phyloP scores from a whole-genome alignment of 1,139 yeast genomes.

The Pichia sp. region DNA sequence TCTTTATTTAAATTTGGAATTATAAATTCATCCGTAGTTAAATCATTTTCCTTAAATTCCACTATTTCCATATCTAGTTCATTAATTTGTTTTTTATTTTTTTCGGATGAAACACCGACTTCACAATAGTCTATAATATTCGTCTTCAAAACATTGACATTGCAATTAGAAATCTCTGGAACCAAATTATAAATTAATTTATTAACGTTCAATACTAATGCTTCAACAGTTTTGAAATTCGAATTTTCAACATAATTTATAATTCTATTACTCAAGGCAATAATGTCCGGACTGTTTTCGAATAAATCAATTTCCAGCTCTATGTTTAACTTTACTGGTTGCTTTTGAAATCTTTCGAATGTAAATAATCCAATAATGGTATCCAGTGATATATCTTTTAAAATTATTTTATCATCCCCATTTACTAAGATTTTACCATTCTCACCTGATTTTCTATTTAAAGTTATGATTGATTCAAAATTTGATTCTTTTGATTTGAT shows the following conservation, averaged over 20 bases:
- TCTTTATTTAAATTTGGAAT: constrained; percentile 34
- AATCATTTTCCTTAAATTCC: constrained; percentile 14
- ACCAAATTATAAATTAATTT: constrained; percentile 40
- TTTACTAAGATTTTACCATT: constrained; percentile 10
- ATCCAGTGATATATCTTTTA: constrained; percentile 9
- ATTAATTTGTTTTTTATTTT: constrained; percentile 37
- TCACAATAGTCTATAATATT: constrained; percentile 82
- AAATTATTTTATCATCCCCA: background rate
- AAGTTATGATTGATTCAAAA: constrained; percentile 1
- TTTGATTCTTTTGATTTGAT: constrained; percentile 6
- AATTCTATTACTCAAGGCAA: constrained; percentile 9
- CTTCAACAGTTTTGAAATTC: constrained; percentile 88
- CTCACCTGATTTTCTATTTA: constrained; percentile 11
- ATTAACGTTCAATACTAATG: constrained; percentile 71
- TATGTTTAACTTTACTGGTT: constrained; percentile 57
- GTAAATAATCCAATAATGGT: constrained; percentile 89
- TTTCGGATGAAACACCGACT: constrained; percentile 74
- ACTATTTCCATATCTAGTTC: constrained; percentile 26
- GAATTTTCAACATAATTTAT: constrained; percentile 58
- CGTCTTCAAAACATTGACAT: constrained; percentile 71
- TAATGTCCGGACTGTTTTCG: too few relatives aligned
- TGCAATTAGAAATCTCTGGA: constrained; percentile 31
- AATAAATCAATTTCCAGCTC: constrained; percentile 35
- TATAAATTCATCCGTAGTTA: constrained; percentile 23
- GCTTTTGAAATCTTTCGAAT: constrained; percentile 77